Percentiles rank a stretch among this genome's conserved stretches.
Conservation (phyloP, 345 rosid species). For the Ceriops tagal region DNA sequence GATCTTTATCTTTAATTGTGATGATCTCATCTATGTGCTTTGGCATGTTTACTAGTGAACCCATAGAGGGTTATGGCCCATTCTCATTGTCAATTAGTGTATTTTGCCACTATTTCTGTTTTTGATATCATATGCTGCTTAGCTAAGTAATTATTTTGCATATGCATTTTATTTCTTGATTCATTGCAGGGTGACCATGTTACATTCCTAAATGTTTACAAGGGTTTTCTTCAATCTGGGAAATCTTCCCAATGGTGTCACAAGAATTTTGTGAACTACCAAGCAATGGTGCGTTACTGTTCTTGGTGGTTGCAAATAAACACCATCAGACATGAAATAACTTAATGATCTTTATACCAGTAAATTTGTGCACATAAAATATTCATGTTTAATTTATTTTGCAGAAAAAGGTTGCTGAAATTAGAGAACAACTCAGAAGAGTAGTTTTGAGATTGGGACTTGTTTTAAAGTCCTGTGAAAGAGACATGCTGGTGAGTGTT, state of each 20-base stretch:
- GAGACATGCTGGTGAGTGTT: conserved; percentile 53
- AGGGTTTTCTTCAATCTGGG: conserved; percentile 85
- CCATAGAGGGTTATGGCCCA: background rate
- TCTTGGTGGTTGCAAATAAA: conserved; percentile 5
- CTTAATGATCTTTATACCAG: background rate
- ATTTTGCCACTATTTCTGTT: background rate
- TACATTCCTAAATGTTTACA: conserved; percentile 80
- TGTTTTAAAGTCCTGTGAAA: conserved; percentile 66
- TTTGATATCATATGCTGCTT: background rate
- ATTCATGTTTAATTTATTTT: conserved; percentile 7
- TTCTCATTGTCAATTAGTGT: background rate
- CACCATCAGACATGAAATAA: background rate
- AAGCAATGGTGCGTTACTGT: conserved; percentile 62
- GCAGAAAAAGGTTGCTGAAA: conserved; percentile 78
- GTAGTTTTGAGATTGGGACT: conserved; percentile 76
- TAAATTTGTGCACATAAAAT: background rate
- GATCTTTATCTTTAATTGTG: background rate
- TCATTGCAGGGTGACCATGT: conserved; percentile 85
- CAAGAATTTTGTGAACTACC: conserved; percentile 75
- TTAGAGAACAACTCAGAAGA: conserved; percentile 77
- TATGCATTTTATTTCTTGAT: conserved; percentile 1
- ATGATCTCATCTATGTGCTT: background rate
- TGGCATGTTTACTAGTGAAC: background rate
- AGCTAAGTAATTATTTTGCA: background rate
- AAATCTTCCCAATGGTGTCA: conserved; percentile 83